These are phyloP conservation scores for Symbiodinium natans DNA, from an alignment of 73 alveolate genomes.

Conservation along the genomic window DNA sequence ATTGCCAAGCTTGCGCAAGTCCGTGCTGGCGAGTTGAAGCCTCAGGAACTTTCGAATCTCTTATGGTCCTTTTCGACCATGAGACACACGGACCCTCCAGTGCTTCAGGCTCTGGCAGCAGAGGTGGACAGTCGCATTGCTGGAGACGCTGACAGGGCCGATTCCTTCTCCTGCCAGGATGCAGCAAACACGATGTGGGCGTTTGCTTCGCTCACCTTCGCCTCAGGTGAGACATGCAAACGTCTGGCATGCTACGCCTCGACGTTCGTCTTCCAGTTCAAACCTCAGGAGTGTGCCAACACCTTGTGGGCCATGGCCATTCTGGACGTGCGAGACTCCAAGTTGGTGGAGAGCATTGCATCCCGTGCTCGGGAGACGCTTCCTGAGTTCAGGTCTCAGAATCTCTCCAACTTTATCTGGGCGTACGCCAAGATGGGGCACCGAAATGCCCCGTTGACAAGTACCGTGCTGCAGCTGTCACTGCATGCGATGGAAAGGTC, in stretches of 20 bases:
- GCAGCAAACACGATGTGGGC: conserved; percentile 64
- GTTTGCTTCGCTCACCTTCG: conserved; percentile 6
- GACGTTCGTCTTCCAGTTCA: conserved; percentile 4
- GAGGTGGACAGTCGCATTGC: not conserved
- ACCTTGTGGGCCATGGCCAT: conserved; percentile 65
- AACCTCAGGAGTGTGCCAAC: conserved; percentile 85
- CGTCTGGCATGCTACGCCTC: not conserved
- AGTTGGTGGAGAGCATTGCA: not conserved
- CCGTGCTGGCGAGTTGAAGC: conserved; percentile 28
- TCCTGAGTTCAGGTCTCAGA: conserved; percentile 60
- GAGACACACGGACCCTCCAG: conserved; percentile 15
- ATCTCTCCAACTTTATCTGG: conserved; percentile 53
- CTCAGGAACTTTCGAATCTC: conserved; percentile 63
- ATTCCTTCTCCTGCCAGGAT: conserved; percentile 18
- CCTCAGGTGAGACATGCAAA: not conserved
- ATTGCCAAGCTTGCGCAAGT: not conserved
- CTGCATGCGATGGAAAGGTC: not conserved
- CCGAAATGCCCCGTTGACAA: not conserved
- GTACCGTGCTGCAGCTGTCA: not conserved
- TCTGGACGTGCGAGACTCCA: not conserved
- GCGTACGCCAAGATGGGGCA: conserved; percentile 76
- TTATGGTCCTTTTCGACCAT: conserved; percentile 33
- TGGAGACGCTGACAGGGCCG: not conserved
- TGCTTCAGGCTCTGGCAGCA: not conserved
- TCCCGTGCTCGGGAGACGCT: not conserved